Percentiles rank a stretch among this genome's conserved stretches.
phyloP scores from a whole-genome alignment of 176 grass and related monocot genomes.

The Avena eriantha region DNA sequence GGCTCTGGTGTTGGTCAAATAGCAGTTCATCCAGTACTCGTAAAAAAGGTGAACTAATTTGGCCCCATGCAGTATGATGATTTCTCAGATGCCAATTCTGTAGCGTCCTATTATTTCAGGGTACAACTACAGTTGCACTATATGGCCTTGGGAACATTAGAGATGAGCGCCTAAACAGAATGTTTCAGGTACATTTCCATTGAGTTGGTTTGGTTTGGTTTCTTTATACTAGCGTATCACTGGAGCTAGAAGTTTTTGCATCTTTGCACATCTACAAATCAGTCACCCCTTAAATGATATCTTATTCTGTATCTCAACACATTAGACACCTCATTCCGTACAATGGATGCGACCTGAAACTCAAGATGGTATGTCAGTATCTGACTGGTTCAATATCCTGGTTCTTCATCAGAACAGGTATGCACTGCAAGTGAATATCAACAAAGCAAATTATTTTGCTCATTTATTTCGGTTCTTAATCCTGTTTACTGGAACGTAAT shows the following conservation, averaged over 20 bases:
- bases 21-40: slow-evolving; percentile 76
- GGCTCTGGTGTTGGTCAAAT: slow-evolving; percentile 91
- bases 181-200: slow-evolving; percentile 86
- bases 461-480: slow-evolving; percentile 14
- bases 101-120: slow-evolving; percentile 55
- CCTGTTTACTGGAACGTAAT: slow-evolving; percentile 23
- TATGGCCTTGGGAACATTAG: slow-evolving; percentile 98
- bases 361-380: slow-evolving; percentile 69
- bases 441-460: not conserved
- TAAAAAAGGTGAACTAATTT: slow-evolving; percentile 70
- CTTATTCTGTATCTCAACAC: slow-evolving; percentile 37
- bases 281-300: slow-evolving; percentile 18
- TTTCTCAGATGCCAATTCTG: not conserved
- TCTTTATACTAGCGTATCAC: not conserved
- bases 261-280: not conserved
- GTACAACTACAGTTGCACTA: slow-evolving; percentile 76
- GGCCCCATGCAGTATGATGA: not conserved
- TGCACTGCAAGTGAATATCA: not conserved
- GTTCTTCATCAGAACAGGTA: slow-evolving; percentile 99
- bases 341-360: slow-evolving; percentile 92
- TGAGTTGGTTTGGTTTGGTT: not conserved
- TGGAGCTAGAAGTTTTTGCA: not conserved
- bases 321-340: slow-evolving; percentile 89
- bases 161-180: slow-evolving; percentile 93
- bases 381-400: slow-evolving; percentile 95